phyloP scores from a whole-genome alignment of 768 basidiomycete genomes.

The Lentinula detonsa region DNA sequence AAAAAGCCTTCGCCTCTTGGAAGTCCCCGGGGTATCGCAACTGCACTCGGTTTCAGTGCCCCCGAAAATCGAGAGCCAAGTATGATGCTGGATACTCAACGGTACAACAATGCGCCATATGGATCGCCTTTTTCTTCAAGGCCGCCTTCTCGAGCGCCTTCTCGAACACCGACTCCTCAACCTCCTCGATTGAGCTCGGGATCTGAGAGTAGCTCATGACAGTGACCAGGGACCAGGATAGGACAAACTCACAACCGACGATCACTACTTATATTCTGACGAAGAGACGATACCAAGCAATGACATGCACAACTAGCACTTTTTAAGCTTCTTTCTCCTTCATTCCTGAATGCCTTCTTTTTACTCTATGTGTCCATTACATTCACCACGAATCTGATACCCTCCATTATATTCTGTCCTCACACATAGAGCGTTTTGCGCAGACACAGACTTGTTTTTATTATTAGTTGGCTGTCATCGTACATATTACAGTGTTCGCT shows the following conservation, averaged over 20 bases:
- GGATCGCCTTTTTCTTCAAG: conserved; percentile 35
- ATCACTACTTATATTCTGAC: background rate
- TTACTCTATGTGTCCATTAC: background rate
- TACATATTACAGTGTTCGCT: background rate
- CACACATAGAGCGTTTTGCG: background rate
- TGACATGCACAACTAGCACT: background rate
- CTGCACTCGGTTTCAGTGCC: conserved; percentile 34
- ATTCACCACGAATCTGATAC: background rate
- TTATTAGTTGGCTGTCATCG: background rate
- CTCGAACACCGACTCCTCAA: conserved; percentile 19
- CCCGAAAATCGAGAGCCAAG: conserved; percentile 2
- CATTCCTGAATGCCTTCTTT: background rate
- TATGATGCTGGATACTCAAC: conserved; percentile 27
- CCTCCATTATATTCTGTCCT: background rate
- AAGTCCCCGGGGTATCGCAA: conserved; percentile 43
- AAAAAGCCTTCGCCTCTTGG: conserved; percentile 40
- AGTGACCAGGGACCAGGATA: background rate
- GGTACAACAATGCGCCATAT: conserved; percentile 33
- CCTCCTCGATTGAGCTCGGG: background rate
- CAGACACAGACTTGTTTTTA: background rate
- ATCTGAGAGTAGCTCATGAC: conserved; percentile 3
- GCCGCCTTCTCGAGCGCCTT: conserved; percentile 25
- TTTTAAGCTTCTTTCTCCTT: background rate
- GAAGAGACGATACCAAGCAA: background rate
- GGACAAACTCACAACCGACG: background rate